These are phyloP conservation scores for Elaphomyces granulatus DNA, from an alignment of 495 filamentous ascomycete genomes.

Conservation along the genomic window DNA sequence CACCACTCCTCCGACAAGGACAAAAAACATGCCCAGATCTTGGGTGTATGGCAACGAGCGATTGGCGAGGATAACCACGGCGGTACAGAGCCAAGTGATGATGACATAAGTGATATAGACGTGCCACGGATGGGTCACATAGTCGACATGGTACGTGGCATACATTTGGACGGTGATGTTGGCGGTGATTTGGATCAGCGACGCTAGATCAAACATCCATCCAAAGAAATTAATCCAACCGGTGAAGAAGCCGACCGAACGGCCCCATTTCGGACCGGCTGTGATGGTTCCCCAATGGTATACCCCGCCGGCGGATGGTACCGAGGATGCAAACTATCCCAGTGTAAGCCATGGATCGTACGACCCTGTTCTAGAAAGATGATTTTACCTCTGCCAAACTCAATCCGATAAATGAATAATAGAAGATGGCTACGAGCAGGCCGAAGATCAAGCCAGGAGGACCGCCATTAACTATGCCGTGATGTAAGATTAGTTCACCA, in stretches of 20 bases:
- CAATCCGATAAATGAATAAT: conserved; percentile 28
- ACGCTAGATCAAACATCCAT: conserved; percentile 53
- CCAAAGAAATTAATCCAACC: conserved; percentile 64
- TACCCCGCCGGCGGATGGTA: conserved; percentile 68
- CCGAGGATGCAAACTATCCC: conserved; percentile 56
- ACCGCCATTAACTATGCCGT: conserved; percentile 32
- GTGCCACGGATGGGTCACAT: conserved; percentile 49
- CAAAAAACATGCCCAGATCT: conserved; percentile 45
- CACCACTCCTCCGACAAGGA: conserved; percentile 45
- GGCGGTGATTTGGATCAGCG: conserved; percentile 48
- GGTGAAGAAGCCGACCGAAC: conserved; percentile 51
- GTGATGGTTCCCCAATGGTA: conserved; percentile 71
- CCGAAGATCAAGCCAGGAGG: conserved; percentile 33
- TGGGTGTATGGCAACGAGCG: conserved; percentile 47
- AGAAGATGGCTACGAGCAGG: conserved; percentile 26
- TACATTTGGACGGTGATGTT: conserved; percentile 59
- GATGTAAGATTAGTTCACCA: too few species aligned
- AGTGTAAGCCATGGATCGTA: conserved; percentile 24
- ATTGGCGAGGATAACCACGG: conserved; percentile 53
- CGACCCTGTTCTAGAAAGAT: neutral
- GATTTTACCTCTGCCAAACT: conserved; percentile 26
- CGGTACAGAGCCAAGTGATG: conserved; percentile 46
- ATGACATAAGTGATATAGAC: conserved; percentile 56
- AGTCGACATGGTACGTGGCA: conserved; percentile 43
- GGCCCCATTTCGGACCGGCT: conserved; percentile 45